phyloP scores from a whole-genome alignment of 164 flowering plant species.

The Tinospora cordifolia region DNA sequence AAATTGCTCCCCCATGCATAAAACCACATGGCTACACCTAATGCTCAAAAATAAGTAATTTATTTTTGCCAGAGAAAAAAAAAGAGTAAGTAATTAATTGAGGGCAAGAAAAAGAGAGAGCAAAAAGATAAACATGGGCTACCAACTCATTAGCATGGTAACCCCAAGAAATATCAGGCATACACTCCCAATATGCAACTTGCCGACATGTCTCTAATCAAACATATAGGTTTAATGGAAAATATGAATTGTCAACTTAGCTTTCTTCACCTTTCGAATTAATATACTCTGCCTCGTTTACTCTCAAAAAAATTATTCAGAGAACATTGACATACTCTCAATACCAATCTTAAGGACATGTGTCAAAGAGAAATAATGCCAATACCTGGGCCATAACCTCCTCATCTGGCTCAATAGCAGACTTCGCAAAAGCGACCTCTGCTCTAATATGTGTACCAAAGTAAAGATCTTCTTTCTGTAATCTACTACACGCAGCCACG shows the following conservation, averaged over 20 bases:
- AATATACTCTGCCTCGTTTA: no score
- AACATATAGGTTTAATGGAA: no score
- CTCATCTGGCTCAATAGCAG: slow-evolving; percentile 25
- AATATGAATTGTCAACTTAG: no score
- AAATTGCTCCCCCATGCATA: not conserved
- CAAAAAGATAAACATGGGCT: not conserved
- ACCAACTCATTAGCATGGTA: not conserved
- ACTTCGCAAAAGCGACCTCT: slow-evolving; percentile 27
- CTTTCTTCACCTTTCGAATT: no score
- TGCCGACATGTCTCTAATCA: no score
- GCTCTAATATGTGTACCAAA: slow-evolving; percentile 23
- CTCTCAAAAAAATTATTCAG: not conserved
- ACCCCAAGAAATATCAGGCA: no score
- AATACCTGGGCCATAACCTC: slow-evolving; percentile 29
- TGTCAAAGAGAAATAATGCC: not conserved
- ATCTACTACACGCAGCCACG: slow-evolving; percentile 23
- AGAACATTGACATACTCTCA: not conserved
- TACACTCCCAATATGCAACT: no score
- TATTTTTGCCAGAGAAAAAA: no score
- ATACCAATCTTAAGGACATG: not conserved
- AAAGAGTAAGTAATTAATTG: no score
- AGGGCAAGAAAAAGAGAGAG: not conserved
- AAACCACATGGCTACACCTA: not conserved
- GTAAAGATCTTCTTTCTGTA: slow-evolving; percentile 21
- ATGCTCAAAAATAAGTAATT: not conserved